phyloP scores from a whole-genome alignment of 1,139 yeast genomes.

The Magnusiomyces suaveolens region DNA sequence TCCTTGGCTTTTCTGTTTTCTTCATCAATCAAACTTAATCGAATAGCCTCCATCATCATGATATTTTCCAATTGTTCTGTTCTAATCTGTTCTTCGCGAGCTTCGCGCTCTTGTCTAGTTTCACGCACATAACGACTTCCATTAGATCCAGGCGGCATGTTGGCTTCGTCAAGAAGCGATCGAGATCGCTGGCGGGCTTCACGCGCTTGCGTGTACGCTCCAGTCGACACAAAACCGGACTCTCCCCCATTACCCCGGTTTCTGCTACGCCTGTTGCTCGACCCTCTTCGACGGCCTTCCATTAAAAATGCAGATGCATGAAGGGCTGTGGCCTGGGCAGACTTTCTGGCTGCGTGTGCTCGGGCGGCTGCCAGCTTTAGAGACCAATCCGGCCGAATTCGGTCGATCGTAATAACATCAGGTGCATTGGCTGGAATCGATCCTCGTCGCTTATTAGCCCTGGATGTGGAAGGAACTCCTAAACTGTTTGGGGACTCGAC shows the following conservation, averaged over 20 bases:
- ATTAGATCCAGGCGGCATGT: neutral
- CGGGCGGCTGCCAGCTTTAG: conserved; percentile 60
- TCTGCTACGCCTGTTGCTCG: conserved; percentile 1
- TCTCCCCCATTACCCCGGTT: neutral
- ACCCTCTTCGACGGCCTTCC: conserved; percentile 11
- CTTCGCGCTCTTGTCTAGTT: neutral
- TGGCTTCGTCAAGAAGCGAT: neutral
- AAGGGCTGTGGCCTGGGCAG: conserved; percentile 90
- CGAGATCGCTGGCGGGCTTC: neutral
- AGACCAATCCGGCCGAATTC: conserved; percentile 90
- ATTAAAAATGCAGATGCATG: conserved; percentile 69
- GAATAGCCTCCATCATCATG: conserved; percentile 77
- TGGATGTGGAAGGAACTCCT: conserved; percentile 5
- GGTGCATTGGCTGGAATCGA: conserved; percentile 30
- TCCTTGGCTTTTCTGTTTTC: conserved; percentile 36
- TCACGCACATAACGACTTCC: neutral
- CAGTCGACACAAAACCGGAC: neutral
- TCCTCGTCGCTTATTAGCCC: conserved; percentile 17
- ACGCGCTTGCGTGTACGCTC: neutral
- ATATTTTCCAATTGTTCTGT: conserved; percentile 52
- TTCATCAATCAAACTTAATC: conserved; percentile 63
- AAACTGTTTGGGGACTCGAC: neutral
- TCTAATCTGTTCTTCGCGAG: conserved; percentile 9
- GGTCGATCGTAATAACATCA: conserved; percentile 66
- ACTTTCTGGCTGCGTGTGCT: conserved; percentile 66